Evolutionary conservation across 1,284 basidiomycete genomes (phyloP).

Genomic region (Apiotrichum gamsii): DNA sequence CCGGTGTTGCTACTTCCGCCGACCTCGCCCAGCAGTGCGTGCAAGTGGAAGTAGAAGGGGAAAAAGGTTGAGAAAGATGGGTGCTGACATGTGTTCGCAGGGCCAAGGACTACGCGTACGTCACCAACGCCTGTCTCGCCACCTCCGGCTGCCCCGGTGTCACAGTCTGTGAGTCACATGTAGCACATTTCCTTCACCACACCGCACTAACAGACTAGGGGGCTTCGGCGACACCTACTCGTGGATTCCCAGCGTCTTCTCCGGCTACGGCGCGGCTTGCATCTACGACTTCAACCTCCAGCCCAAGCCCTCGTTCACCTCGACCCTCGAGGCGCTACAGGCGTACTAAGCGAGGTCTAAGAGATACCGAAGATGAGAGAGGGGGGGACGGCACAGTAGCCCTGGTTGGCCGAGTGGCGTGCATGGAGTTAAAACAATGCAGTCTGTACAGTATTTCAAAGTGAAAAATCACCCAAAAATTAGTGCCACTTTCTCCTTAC

Average conservation of each 20-base stretch:
- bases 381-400: too few species aligned
- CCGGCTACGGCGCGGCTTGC: constrained; percentile 29
- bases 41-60: not conserved
- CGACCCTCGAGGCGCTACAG: too few species aligned
- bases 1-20: not conserved
- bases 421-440: too few species aligned
- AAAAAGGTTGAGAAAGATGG: too few species aligned
- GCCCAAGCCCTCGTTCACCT: not conserved
- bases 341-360: too few species aligned
- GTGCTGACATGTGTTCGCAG: not conserved
- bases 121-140: constrained; percentile 27
- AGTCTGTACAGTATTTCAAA: too few species aligned
- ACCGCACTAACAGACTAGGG: too few species aligned
- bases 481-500: too few species aligned
- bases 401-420: too few species aligned
- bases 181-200: too few species aligned
- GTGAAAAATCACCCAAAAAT: too few species aligned
- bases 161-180: constrained; percentile 20
- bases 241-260: constrained; percentile 38
- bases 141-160: constrained; percentile 32
- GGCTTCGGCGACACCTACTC: constrained; percentile 24
- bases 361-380: too few species aligned
- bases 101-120: constrained; percentile 26
- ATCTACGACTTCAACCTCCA: constrained; percentile 27
- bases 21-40: not conserved